Evolutionary conservation across 2,329 filamentous ascomycete species (phyloP), one percentile per base, ranked within the genome.

Genomic region (Monilinia laxa): DNA sequence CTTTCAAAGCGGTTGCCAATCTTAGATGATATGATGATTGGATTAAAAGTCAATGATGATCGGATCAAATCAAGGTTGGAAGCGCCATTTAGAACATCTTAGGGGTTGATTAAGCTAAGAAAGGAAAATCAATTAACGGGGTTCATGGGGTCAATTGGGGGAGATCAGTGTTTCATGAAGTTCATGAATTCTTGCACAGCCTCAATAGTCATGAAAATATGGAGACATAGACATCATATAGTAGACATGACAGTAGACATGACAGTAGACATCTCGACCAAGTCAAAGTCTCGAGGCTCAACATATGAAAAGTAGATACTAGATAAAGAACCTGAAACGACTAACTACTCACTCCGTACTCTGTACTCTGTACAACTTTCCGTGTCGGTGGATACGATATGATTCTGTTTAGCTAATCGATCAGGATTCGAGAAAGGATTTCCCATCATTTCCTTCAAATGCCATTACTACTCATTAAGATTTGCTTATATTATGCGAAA

Each of bases 351-450:
- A 25, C 14, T 35, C 31, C 31, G 31, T 35, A 35, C 28, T 28
- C 31, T 9, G 31, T 35, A 35, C 28, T 28, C 31, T 9, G 31
- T 35, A 35, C 5, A 9, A 5, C 31, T 60, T 16, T 28, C 28
- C 11, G 57, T 23, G 0, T 35, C 14, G 31, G n/a, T 45, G 14
- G 31, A 45, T 56, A 35, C 45, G 42, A 55, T n/a, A 42, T 40
- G 35, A 20, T 20, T 4, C 42, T 59, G 12, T 54, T 62, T 28
- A 31, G 35, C 25, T 52, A 54, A 53, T 63, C 47, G 40, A 58
- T 65, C 35, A 65, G 63, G 63, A 65, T 65, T 23, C 42, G 54
- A 58, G 63, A 65, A 59, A 65, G 62, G 62, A 64, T 64, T 47
- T 58, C 40, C 62, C 53, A 47, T 64, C 52, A 64, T 57, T 49